A percentile compares a stretch with the other conserved stretches of the same genome.
These are phyloP conservation scores for Colletotrichum aenigma DNA, from an alignment of 2,329 filamentous ascomycete genomes.

Conservation along the genomic window DNA sequence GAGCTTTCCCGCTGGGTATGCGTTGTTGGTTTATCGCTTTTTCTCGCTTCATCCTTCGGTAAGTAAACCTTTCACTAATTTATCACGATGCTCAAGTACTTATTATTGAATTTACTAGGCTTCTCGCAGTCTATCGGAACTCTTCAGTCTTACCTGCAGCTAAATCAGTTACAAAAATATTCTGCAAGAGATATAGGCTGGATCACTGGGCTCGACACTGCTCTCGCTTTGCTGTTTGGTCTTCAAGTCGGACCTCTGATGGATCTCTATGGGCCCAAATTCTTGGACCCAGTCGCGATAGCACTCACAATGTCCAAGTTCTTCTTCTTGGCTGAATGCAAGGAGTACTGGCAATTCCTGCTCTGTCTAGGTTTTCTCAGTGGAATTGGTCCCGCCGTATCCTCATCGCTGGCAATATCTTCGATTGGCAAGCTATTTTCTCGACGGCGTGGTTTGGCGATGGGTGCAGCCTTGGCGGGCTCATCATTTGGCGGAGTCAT, in stretches of 20 bases:
- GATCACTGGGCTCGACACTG: conserved; percentile 50
- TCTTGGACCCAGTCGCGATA: conserved; percentile 40
- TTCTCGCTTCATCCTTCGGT: not conserved
- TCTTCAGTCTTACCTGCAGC: conserved; percentile 48
- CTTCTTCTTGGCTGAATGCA: conserved; percentile 49
- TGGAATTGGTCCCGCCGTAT: conserved; percentile 42
- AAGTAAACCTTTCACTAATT: not conserved
- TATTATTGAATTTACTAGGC: conserved; percentile 27
- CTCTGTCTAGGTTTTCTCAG: conserved; percentile 33
- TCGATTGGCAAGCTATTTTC: conserved; percentile 32
- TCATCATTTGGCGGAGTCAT: conserved; percentile 30
- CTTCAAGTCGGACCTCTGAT: conserved; percentile 53
- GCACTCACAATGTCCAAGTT: conserved; percentile 40
- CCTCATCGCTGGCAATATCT: conserved; percentile 36
- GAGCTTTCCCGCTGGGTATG: not conserved
- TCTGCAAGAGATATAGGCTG: conserved; percentile 48
- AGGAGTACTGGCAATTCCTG: conserved; percentile 51
- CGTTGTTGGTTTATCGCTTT: not conserved
- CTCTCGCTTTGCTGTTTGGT: conserved; percentile 45
- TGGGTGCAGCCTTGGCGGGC: conserved; percentile 25
- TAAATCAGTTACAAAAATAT: conserved; percentile 45
- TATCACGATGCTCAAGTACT: not conserved
- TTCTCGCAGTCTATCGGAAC: conserved; percentile 51
- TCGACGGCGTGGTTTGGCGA: conserved; percentile 24
- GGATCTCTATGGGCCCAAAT: conserved; percentile 47